Percentiles rank a stretch among this genome's conserved stretches.
phyloP scores from a whole-genome alignment of 768 basidiomycete species.

The Mycena belliarum region DNA sequence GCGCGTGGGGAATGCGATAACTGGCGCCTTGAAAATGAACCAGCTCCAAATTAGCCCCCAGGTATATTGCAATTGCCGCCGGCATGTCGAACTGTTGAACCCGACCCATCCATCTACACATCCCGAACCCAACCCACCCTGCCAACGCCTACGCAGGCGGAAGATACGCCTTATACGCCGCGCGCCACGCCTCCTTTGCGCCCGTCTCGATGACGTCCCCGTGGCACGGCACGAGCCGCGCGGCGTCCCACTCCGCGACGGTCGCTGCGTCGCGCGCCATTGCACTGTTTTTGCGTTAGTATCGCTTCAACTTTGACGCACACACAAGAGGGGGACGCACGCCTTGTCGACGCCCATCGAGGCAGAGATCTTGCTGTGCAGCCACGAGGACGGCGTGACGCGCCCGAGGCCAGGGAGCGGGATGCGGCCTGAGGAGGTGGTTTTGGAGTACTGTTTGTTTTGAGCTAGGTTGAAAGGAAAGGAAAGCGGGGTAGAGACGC shows the following conservation, averaged over 20 bases:
- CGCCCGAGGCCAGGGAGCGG: slow-evolving; percentile 29
- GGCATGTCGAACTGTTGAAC: too few relatives aligned
- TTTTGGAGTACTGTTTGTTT: slow-evolving; percentile 40
- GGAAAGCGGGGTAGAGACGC: background rate
- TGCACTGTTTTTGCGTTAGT: slow-evolving; percentile 27
- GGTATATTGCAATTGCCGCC: too few relatives aligned
- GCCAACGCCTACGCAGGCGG: background rate
- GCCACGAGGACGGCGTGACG: slow-evolving; percentile 37
- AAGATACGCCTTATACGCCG: slow-evolving; percentile 24
- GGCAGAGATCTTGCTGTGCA: slow-evolving; percentile 34
- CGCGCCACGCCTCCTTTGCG: slow-evolving; percentile 42
- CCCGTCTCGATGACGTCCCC: slow-evolving; percentile 54
- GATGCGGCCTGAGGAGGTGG: slow-evolving; percentile 28
- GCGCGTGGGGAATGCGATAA: too few relatives aligned
- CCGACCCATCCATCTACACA: too few relatives aligned
- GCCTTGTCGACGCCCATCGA: slow-evolving; percentile 38
- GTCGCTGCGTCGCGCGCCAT: slow-evolving; percentile 69
- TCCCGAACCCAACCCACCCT: too few relatives aligned
- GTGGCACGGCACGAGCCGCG: slow-evolving; percentile 75
- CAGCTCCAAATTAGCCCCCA: too few relatives aligned
- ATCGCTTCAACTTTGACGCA: background rate
- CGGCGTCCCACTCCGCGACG: slow-evolving; percentile 74
- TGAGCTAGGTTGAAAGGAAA: too few relatives aligned
- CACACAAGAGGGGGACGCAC: slow-evolving; percentile 36
- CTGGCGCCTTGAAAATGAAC: too few relatives aligned